A percentile compares a stretch with the other conserved stretches of the same genome.
phyloP scores from a whole-genome alignment of 768 basidiomycete genomes.

The Boletus sp. region DNA sequence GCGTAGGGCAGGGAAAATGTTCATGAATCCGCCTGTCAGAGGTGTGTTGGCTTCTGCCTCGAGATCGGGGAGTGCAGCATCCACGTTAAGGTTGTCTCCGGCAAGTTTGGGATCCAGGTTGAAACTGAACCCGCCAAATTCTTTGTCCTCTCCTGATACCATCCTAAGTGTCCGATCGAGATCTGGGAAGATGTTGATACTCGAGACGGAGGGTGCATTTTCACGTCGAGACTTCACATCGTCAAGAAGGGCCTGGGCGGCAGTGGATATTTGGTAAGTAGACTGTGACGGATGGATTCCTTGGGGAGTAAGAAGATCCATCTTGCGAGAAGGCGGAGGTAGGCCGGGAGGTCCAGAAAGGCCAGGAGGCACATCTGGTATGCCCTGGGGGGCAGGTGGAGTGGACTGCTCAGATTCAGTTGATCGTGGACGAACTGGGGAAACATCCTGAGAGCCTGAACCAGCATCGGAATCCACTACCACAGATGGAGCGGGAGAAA shows the following conservation, averaged over 20 bases:
- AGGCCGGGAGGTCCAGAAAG: conserved; percentile 54
- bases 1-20: conserved; percentile 66
- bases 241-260: conserved; percentile 79
- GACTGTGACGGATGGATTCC: conserved; percentile 40
- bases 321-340: conserved; percentile 43
- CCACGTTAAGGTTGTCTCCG: conserved; percentile 37
- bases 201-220: conserved; percentile 39
- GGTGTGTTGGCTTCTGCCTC: conserved; percentile 47
- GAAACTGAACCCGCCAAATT: conserved; percentile 75
- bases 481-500: conserved; percentile 46
- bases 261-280: conserved; percentile 83
- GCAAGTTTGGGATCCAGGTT: conserved; percentile 79
- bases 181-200: conserved; percentile 77
- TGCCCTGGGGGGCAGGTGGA: conserved; percentile 45
- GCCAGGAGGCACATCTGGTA: conserved; percentile 56
- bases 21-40: conserved; percentile 62
- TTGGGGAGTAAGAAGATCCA: conserved; percentile 48
- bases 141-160: conserved; percentile 59
- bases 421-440: conserved; percentile 39
- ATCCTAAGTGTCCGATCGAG: conserved; percentile 81
- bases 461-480: conserved; percentile 50
- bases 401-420: conserved; percentile 38
- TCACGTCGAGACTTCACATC: conserved; percentile 79
- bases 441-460: conserved; percentile 42
- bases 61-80: conserved; percentile 47